Evolutionary conservation across 2,329 filamentous ascomycete species (phyloP).

Genomic region (Blastomyces parvus): DNA sequence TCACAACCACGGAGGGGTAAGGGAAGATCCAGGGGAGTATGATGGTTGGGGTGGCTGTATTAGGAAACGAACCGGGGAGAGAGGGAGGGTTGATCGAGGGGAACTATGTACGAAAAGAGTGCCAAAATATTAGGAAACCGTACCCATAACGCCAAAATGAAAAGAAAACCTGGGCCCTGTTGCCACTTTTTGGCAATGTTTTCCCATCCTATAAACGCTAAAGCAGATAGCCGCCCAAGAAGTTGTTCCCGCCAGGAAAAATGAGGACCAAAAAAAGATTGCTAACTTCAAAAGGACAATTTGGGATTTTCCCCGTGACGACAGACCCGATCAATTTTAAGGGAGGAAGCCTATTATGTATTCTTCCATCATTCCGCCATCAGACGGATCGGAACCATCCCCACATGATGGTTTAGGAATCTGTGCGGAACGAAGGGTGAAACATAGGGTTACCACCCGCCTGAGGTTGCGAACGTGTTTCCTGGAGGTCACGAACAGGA

Average conservation of each 20-base stretch:
- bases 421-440: slow-evolving; percentile 24
- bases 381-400: neutral
- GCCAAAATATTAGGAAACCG: neutral
- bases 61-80: neutral
- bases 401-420: slow-evolving; percentile 24
- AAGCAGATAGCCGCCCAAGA: slow-evolving; percentile 8
- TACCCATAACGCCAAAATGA: neutral
- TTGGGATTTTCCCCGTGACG: neutral
- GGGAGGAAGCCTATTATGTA: neutral
- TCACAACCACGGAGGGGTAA: neutral
- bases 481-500: slow-evolving; percentile 12
- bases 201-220: neutral
- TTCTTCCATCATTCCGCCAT: neutral
- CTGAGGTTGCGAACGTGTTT: slow-evolving; percentile 15
- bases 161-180: neutral
- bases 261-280: neutral
- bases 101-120: neutral
- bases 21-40: too few species aligned
- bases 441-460: slow-evolving; percentile 19
- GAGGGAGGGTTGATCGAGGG: neutral
- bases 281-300: neutral
- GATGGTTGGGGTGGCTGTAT: neutral
- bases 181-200: too few species aligned
- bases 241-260: neutral
- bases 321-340: neutral